These are phyloP conservation scores for Phytopythium litorale DNA, from an alignment of 352 stramenopile genomes.

Conservation along the genomic window DNA sequence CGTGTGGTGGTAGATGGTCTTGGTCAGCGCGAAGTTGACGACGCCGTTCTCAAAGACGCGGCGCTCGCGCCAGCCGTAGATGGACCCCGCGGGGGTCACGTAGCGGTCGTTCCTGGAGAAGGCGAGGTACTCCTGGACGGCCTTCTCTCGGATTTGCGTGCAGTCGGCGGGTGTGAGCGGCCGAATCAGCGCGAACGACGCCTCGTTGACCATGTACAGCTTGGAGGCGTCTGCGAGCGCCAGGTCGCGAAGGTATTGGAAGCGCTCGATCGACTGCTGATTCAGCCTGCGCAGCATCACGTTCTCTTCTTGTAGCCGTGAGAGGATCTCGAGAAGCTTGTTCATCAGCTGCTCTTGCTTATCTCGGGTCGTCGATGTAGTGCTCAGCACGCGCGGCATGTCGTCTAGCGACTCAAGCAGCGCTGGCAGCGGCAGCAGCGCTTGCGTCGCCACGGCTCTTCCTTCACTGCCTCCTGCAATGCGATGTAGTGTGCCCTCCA, in stretches of 20 bases:
- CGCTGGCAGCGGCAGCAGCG: background rate
- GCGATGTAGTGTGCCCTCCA: background rate
- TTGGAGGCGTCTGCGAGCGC: background rate
- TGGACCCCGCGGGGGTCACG: background rate
- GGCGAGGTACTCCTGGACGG: background rate
- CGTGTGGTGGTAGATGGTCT: slow-evolving; percentile 8
- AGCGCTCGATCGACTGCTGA: background rate
- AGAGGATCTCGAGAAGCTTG: background rate
- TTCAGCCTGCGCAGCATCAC: background rate
- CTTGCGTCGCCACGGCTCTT: background rate
- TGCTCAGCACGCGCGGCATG: background rate
- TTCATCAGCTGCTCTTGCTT: background rate
- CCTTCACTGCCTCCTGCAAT: background rate
- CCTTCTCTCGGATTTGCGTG: background rate
- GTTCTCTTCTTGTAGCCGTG: slow-evolving; percentile 3
- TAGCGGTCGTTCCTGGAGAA: background rate
- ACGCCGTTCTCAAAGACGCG: slow-evolving; percentile 3
- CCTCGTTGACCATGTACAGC: slow-evolving; percentile 2
- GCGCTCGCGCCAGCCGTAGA: slow-evolving; percentile 1
- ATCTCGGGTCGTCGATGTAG: background rate
- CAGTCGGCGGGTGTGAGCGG: background rate
- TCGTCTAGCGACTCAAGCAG: background rate
- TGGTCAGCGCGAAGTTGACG: slow-evolving; percentile 1
- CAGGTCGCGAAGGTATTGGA: slow-evolving; percentile 2
- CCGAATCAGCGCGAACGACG: slow-evolving; percentile 4